Percentiles rank a stretch among this genome's conserved stretches.
phyloP scores from a whole-genome alignment of 768 basidiomycete genomes.

The Ephemerocybe angulata region DNA sequence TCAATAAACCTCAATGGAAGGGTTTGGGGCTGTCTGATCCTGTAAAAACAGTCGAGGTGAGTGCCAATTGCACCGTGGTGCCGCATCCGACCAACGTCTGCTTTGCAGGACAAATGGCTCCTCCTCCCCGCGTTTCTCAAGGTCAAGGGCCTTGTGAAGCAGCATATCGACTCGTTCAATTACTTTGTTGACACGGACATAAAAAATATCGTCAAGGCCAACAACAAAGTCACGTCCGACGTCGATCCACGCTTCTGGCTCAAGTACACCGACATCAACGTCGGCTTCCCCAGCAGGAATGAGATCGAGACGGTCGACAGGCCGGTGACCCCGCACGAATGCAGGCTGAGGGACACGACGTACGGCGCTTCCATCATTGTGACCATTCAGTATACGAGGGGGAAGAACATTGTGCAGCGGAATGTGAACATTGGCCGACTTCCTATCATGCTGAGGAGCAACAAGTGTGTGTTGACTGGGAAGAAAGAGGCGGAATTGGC shows the following conservation, averaged over 20 bases:
- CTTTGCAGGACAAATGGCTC: constrained; percentile 92
- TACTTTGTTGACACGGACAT: constrained; percentile 98
- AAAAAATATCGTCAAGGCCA: constrained; percentile 92
- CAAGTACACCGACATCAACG: constrained; percentile 92
- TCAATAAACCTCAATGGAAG: constrained; percentile 58
- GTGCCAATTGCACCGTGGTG: constrained; percentile 19
- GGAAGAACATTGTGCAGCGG: constrained; percentile 81
- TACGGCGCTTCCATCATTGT: constrained; percentile 93
- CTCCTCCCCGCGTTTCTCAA: constrained; percentile 93
- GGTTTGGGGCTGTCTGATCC: constrained; percentile 84
- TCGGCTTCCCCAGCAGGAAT: constrained; percentile 87
- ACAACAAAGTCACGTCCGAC: constrained; percentile 92
- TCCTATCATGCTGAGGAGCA: constrained; percentile 95
- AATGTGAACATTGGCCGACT: constrained; percentile 88
- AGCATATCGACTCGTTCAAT: constrained; percentile 98
- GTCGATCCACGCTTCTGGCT: constrained; percentile 96
- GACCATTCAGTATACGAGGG: constrained; percentile 92
- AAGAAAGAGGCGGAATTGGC: constrained; percentile 79
- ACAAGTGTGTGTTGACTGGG: constrained; percentile 86
- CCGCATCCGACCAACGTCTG: constrained; percentile 1
- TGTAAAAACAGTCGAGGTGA: constrained; percentile 85
- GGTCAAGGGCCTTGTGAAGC: constrained; percentile 98
- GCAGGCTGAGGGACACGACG: constrained; percentile 90
- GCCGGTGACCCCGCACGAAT: constrained; percentile 93
- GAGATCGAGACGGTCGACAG: constrained; percentile 78